Percentiles rank a stretch among this genome's conserved stretches.
Conservation (phyloP, 139 green algal genomes). For the Eudorina sp. region DNA sequence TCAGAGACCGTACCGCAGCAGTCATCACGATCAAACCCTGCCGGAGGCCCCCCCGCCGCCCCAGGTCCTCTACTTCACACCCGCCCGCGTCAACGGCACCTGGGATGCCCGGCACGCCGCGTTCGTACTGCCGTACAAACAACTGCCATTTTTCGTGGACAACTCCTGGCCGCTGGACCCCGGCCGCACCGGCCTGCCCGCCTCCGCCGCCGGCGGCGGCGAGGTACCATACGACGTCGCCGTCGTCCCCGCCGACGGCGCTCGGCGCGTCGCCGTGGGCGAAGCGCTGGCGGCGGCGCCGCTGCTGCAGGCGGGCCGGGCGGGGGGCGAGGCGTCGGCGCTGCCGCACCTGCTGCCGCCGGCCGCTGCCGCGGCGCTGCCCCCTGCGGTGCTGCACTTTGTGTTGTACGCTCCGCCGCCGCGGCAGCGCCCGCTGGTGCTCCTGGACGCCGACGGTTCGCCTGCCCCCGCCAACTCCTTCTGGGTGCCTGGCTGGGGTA, state of each 20-base stretch:
- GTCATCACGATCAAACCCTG: not conserved
- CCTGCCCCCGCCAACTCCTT: constrained; percentile 32
- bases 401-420: constrained; percentile 59
- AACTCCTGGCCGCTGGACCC: constrained; percentile 56
- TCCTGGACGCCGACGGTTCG: constrained; percentile 22
- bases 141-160: constrained; percentile 57
- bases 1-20: not conserved
- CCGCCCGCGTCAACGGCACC: constrained; percentile 24
- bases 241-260: not conserved
- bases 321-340: not conserved
- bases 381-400: constrained; percentile 54
- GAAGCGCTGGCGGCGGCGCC: not conserved
- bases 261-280: not conserved
- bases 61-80: constrained; percentile 60
- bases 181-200: constrained; percentile 10
- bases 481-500: constrained; percentile 56
- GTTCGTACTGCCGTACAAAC: constrained; percentile 26
- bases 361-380: not conserved
- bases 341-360: constrained; percentile 27
- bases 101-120: constrained; percentile 3
- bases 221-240: constrained; percentile 26
- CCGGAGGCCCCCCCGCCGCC: not conserved
- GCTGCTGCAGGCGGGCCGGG: not conserved
- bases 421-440: constrained; percentile 47
- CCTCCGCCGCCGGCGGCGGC: constrained; percentile 6